Percentiles rank a stretch among this genome's conserved stretches.
These are phyloP conservation scores for Cryphonectria naterciae DNA, from an alignment of 2,329 filamentous ascomycete species.

Conservation along the genomic window DNA sequence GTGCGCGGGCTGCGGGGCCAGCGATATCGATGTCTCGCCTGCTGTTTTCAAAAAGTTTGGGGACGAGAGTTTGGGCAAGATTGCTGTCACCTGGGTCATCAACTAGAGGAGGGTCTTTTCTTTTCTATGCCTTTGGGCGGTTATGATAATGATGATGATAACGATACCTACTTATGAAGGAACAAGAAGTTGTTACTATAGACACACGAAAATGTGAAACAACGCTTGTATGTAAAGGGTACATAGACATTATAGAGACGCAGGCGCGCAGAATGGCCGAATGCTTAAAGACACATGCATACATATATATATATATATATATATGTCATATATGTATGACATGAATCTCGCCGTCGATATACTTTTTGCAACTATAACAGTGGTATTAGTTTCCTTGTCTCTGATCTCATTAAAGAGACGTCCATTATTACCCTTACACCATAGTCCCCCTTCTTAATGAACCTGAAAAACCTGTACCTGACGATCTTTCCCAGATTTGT, in stretches of 20 bases:
- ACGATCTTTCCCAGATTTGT: neutral
- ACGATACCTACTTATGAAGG: neutral
- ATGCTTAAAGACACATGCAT: neutral
- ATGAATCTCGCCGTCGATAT: neutral
- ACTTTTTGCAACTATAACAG: neutral
- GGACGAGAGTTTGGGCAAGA: conserved; percentile 12
- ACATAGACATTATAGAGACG: neutral
- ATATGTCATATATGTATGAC: neutral
- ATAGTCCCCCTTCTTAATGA: neutral
- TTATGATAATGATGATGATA: neutral
- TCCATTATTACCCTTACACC: neutral
- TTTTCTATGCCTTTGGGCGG: neutral
- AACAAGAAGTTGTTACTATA: neutral
- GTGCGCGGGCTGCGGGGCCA: conserved; percentile 17
- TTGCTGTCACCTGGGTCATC: conserved; percentile 19
- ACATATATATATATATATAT: neutral
- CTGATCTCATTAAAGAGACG: neutral
- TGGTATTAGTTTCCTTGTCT: neutral
- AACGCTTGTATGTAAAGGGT: neutral
- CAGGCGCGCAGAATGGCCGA: neutral
- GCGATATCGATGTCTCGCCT: conserved; percentile 22
- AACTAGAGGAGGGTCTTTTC: conserved; percentile 9
- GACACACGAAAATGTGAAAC: neutral
- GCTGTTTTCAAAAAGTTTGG: conserved; percentile 20
- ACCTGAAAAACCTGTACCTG: neutral